Base-by-base conservation (phyloP, 768 basidiomycete genomes). In the Podaxis mareebaensis region DNA sequence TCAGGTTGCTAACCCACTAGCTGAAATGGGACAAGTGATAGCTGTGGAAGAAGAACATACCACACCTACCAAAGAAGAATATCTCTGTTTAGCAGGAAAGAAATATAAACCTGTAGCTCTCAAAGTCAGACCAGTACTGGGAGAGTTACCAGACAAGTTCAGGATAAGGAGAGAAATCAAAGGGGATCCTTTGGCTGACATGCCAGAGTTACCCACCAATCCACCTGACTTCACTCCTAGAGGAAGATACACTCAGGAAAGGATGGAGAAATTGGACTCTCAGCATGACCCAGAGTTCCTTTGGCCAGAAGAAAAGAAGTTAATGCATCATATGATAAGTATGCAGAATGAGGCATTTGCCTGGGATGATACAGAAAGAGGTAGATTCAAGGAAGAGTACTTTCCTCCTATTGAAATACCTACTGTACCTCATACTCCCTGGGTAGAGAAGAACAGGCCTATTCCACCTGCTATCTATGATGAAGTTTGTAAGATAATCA, bases 31-130 rank as follows among this genome's bases (percentile, higher is more conserved):
- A 30, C 22, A n/a, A 26, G 33, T 42, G 12, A 42, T 11, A 11
- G 39, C 58, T n/a, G 38, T 55, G 8, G 55, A 51, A 15, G 30
- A 30, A 22, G 24, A n/a, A 17, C 36, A 63, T 20, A 3, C 11
- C 5, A 10, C 39, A 3, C 39, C 13, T 11, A 39, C 39, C 39
- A 10, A 46, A 49, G 52, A 58, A 15, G 42, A 39, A 42, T 3
- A 48, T 42, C 38, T 6, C 28, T 67, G 38, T 52, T 42, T 60
- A 4, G 61, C 54, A 12, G 5, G 39, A 39, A 68, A 65, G 53
- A 75, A 74, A 59, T 77, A 75, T 64, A 77, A 77, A 52, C 69
- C 67, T 4, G 75, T 76, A 0, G 74, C 66, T 0, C 24, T 64
- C 11, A 74, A 75, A 53, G 68, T 75, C 1, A 63, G 60, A 46